These are phyloP conservation scores for Helotiales sp. DNA, from an alignment of 2,329 filamentous ascomycete species.

Conservation along the genomic window DNA sequence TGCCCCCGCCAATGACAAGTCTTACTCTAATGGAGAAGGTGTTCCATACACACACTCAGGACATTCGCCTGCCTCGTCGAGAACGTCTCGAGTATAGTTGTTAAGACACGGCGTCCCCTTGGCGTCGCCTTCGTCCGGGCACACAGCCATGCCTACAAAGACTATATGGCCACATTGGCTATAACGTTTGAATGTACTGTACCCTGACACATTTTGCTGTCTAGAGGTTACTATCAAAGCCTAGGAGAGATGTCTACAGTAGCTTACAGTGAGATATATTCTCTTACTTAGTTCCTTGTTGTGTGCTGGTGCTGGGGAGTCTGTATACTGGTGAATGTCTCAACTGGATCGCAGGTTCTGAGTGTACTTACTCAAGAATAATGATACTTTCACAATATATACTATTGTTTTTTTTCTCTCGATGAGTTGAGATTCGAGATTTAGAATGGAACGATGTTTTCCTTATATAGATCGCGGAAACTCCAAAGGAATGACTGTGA, in stretches of 20 bases:
- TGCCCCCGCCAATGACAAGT: background rate
- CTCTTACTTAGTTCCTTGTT: background rate
- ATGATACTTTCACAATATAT: background rate
- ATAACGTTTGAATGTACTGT: background rate
- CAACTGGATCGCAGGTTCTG: background rate
- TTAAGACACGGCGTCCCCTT: background rate
- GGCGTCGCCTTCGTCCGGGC: background rate
- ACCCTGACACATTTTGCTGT: background rate
- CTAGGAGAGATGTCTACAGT: background rate
- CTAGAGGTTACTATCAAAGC: slow-evolving; percentile 3
- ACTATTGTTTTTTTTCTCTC: background rate
- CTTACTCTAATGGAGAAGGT: background rate
- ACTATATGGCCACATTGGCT: background rate
- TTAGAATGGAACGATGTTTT: background rate
- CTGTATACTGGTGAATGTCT: background rate
- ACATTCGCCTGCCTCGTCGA: background rate
- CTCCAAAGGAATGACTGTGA: background rate
- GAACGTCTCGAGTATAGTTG: background rate
- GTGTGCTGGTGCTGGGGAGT: background rate
- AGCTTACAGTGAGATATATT: background rate
- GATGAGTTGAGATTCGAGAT: background rate
- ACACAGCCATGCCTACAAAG: background rate
- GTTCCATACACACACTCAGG: background rate
- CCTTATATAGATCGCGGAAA: background rate
- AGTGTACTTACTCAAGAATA: background rate